Percentiles rank a stretch among this genome's conserved stretches.
Conservation (phyloP, 2,329 filamentous ascomycete species). For the Tricladium varicosporioides region DNA sequence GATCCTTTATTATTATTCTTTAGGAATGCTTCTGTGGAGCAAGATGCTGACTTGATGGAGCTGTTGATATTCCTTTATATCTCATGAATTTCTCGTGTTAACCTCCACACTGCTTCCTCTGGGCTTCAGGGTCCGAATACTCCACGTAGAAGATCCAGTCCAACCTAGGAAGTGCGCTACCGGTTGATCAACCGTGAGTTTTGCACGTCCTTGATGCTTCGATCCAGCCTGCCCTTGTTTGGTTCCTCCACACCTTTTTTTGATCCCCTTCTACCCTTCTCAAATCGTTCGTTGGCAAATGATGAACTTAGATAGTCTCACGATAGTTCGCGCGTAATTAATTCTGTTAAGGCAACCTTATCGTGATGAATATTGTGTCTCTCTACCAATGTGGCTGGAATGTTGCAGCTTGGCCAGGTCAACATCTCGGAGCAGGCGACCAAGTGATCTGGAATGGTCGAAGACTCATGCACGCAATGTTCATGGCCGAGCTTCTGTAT, state of each 20-base stretch:
- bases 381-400: constrained; percentile 3
- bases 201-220: constrained; percentile 30
- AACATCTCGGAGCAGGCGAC: constrained; percentile 17
- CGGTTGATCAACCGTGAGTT: constrained; percentile 27
- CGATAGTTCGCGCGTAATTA: constrained; percentile 22
- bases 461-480: constrained; percentile 16
- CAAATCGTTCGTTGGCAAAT: constrained; percentile 16
- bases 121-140: constrained; percentile 2
- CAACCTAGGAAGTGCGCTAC: constrained; percentile 30
- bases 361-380: constrained; percentile 13
- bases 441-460: constrained; percentile 15
- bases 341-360: constrained; percentile 25
- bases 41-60: background rate
- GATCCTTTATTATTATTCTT: background rate
- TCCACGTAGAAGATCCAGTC: constrained; percentile 19
- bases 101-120: constrained; percentile 12
- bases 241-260: constrained; percentile 31
- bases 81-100: constrained; percentile 1
- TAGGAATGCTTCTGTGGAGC: background rate
- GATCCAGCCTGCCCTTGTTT: constrained; percentile 26
- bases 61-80: constrained; percentile 8
- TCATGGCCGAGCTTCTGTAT: constrained; percentile 29
- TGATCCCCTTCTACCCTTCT: constrained; percentile 22
- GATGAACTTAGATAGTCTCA: constrained; percentile 25
- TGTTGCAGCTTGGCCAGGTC: constrained; percentile 18